Base-by-base conservation (phyloP, 2,329 filamentous ascomycete genomes). In the Cryphonectria japonica region DNA sequence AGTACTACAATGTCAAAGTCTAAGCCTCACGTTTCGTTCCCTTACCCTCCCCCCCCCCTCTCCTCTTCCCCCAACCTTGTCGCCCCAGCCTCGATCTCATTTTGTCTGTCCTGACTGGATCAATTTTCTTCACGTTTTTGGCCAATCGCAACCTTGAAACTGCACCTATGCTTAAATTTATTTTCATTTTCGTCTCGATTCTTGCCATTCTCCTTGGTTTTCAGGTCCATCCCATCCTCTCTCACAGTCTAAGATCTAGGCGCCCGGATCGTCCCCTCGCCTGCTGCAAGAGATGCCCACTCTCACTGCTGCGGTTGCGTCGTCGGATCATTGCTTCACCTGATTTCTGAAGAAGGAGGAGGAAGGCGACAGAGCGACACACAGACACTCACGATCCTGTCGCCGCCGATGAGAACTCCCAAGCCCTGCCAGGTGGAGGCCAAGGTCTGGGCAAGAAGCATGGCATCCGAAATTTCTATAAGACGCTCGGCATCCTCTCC, bases 271-370 rank as follows among this genome's bases (percentile, higher is more conserved):
- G n/a, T 57, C 46, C 64, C 41, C 70, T 39, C 70, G 54, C 32
- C 63, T 43, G 26, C 32, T 16, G 41, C 9, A 41, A 66, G n/a
- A 50, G 29, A 43, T 39, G 52, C 34, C 52, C 46, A n/a, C 68
- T 37, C 66, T 54, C 65, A 50, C 62, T 65, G 69, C 66, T 62
- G 66, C 69, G 43, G 65, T 59, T 43, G 37, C 62, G 69, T 66
- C 70, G 72, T 74, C 72, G 66, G 72, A 73, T 69, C 68, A 70
- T 39, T 73, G 72, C 73, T 74, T 75, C 73, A 75, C 72, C 73
- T 73, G 72, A 74, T 74, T 67, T 75, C 62, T 71, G 69, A 71
- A 62, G 46, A 64, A 26, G 57, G 66, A 43, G 37, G 43, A 32
- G 22, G 6, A 62, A 37, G 37, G 9, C 9, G 9, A 62, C 54